These are phyloP conservation scores for Podospora australis DNA, from an alignment of 495 filamentous ascomycete species.

Conservation along the genomic window DNA sequence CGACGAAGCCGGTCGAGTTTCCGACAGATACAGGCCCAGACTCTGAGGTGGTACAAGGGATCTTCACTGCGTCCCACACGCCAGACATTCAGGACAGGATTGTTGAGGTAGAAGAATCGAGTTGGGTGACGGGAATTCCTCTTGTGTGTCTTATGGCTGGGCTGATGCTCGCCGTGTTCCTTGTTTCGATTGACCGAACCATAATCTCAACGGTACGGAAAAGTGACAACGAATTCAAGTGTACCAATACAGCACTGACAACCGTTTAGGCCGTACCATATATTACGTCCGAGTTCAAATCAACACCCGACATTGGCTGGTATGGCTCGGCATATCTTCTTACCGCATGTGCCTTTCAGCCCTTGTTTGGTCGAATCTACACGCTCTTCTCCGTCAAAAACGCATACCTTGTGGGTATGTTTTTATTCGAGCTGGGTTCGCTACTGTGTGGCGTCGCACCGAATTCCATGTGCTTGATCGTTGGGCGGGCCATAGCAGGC, in stretches of 20 bases:
- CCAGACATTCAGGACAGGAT: background rate
- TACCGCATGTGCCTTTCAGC: constrained; percentile 36
- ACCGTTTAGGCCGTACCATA: constrained; percentile 19
- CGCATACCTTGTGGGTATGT: constrained; percentile 34
- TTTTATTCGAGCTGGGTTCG: constrained; percentile 48
- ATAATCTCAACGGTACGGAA: constrained; percentile 37
- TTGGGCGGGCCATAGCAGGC: constrained; percentile 54
- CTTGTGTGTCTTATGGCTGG: constrained; percentile 27
- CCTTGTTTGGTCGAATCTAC: constrained; percentile 48
- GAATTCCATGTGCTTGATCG: constrained; percentile 46
- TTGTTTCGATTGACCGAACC: constrained; percentile 38
- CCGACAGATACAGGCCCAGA: too few relatives aligned
- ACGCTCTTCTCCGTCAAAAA: constrained; percentile 39
- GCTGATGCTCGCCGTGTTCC: constrained; percentile 33
- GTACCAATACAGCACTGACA: constrained; percentile 5
- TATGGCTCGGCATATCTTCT: constrained; percentile 51
- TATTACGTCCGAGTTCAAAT: constrained; percentile 42
- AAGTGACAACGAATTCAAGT: too few relatives aligned
- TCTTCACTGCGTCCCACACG: background rate
- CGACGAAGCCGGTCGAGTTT: constrained; percentile 6
- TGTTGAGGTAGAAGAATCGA: constrained; percentile 11
- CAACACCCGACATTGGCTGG: constrained; percentile 47
- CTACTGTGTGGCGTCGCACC: constrained; percentile 49
- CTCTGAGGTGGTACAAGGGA: background rate
- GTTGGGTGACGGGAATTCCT: constrained; percentile 24